Conservation (phyloP, 805 yeast genomes). For the Lipomyces yamadae region DNA sequence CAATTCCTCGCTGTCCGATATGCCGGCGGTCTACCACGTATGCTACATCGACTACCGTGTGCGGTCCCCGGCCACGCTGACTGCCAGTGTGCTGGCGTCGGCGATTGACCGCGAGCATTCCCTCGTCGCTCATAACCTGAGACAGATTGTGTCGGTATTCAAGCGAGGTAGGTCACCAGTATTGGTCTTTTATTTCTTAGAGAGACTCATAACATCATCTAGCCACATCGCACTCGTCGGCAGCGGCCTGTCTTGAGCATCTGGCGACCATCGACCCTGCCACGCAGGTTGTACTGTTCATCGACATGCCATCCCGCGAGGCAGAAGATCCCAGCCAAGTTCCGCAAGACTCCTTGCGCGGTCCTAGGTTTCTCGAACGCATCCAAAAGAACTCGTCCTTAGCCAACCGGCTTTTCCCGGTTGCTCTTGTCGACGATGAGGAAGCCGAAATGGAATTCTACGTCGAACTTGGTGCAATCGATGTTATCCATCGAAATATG, state of each 20-base stretch:
- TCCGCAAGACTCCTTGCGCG: neutral
- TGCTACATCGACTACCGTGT: conserved; percentile 18
- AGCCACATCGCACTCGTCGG: conserved; percentile 13
- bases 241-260: conserved; percentile 14
- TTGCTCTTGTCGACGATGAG: conserved; percentile 32
- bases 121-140: conserved; percentile 4
- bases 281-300: conserved; percentile 26
- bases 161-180: neutral
- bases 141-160: neutral
- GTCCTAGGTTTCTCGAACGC: conserved; percentile 5
- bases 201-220: neutral
- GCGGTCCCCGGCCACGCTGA: conserved; percentile 6
- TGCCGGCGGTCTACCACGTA: conserved; percentile 7
- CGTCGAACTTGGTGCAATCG: conserved; percentile 27
- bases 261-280: conserved; percentile 1
- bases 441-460: conserved; percentile 17
- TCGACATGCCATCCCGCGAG: conserved; percentile 15
- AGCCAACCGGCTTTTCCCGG: conserved; percentile 12
- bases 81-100: neutral
- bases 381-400: neutral
- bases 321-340: neutral
- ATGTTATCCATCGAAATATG: conserved; percentile 17
- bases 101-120: conserved; percentile 2
- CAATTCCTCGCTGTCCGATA: neutral
- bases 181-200: neutral